Conservation (phyloP, 1,139 yeast genomes). For the Saccharomyces hybrid region DNA sequence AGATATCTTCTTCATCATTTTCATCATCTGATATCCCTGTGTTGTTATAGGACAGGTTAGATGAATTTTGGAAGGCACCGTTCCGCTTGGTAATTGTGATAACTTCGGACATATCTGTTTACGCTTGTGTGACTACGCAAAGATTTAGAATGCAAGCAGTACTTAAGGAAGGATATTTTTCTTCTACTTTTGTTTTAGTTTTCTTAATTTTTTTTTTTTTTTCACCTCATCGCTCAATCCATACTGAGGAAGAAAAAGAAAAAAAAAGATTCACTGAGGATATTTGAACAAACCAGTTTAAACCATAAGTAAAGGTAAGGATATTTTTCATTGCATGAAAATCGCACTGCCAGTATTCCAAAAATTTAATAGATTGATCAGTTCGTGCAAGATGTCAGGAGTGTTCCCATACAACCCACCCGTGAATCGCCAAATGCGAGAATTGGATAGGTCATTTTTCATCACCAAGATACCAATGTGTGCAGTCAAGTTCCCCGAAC, state of each 20-base stretch:
- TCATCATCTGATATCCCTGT: slow-evolving; percentile 13
- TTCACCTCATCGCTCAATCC: slow-evolving; percentile 1
- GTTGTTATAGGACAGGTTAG: slow-evolving; percentile 11
- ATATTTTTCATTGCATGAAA: background rate
- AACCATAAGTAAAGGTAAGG: background rate
- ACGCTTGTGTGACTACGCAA: background rate
- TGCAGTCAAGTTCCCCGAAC: slow-evolving; percentile 63
- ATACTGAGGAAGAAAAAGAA: background rate
- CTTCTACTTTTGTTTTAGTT: slow-evolving; percentile 4
- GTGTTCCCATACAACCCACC: slow-evolving; percentile 44
- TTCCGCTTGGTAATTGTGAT: slow-evolving; percentile 24
- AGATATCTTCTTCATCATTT: slow-evolving; percentile 17
- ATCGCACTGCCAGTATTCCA: background rate
- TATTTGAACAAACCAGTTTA: background rate
- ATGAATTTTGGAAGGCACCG: slow-evolving; percentile 23
- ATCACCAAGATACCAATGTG: slow-evolving; percentile 47
- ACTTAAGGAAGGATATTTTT: background rate
- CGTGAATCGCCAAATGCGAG: slow-evolving; percentile 53
- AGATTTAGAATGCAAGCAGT: background rate
- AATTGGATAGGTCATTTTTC: slow-evolving; percentile 60
- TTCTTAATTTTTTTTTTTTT: background rate
- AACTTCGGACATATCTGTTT: slow-evolving; percentile 23
- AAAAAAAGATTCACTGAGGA: background rate
- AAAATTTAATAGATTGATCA: background rate
- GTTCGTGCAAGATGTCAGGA: background rate